phyloP scores from a whole-genome alignment of 1,284 basidiomycete genomes.

The Ustilago esculenta region DNA sequence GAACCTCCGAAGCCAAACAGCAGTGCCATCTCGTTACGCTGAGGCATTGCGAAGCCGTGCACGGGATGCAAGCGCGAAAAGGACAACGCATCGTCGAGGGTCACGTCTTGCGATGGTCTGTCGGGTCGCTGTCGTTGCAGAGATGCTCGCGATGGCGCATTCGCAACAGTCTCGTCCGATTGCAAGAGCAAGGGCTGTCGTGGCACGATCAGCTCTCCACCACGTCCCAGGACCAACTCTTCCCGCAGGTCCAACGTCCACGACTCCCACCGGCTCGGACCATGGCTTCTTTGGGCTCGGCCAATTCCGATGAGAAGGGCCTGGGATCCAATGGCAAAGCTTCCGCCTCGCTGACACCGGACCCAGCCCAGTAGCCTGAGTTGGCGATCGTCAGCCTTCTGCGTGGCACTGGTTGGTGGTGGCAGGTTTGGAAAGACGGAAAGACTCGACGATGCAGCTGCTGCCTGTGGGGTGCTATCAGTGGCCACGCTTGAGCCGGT shows the following conservation, averaged over 20 bases:
- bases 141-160: constrained; percentile 5
- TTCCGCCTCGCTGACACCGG: constrained; percentile 33
- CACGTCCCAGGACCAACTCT: constrained; percentile 38
- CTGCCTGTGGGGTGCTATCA: constrained; percentile 9
- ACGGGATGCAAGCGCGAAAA: constrained; percentile 43
- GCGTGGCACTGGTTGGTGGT: constrained; percentile 22
- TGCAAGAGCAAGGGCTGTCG: constrained; percentile 24
- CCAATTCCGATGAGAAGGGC: constrained; percentile 19
- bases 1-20: constrained; percentile 45
- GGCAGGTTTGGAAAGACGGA: constrained; percentile 24
- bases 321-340: constrained; percentile 8
- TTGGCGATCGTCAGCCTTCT: constrained; percentile 30
- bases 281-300: constrained; percentile 18
- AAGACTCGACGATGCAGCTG: constrained; percentile 22
- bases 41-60: constrained; percentile 2
- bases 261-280: constrained; percentile 36
- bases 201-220: constrained; percentile 35
- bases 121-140: constrained; percentile 5
- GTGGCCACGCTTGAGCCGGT: constrained; percentile 8
- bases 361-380: constrained; percentile 45
- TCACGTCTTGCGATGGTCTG: constrained; percentile 7
- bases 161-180: background rate
- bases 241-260: constrained; percentile 41
- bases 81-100: constrained; percentile 24
- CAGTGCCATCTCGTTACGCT: constrained; percentile 10